These are phyloP conservation scores for Suillus subaureus DNA, from an alignment of 768 basidiomycete species.

Conservation along the genomic window DNA sequence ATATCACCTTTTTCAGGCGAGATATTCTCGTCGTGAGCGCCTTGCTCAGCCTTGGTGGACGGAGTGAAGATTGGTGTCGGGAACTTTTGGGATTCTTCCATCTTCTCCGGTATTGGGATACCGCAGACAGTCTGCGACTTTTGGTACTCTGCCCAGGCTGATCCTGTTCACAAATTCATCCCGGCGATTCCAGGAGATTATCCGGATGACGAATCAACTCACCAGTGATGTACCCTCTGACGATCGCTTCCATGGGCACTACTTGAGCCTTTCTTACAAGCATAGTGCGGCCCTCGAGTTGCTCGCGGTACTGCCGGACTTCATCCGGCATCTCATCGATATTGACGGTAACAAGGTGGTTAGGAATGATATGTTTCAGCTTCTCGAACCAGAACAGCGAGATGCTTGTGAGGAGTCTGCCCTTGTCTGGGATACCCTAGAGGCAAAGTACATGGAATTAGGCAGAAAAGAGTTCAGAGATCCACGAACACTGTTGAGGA, in stretches of 20 bases:
- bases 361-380: conserved; percentile 77
- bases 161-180: conserved; percentile 54
- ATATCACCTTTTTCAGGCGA: conserved; percentile 72
- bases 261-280: conserved; percentile 89
- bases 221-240: conserved; percentile 97
- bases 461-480: conserved; percentile 5
- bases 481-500: conserved; percentile 83
- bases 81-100: conserved; percentile 81
- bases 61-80: conserved; percentile 90
- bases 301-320: conserved; percentile 59
- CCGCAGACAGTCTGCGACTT: conserved; percentile 86
- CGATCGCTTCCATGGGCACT: conserved; percentile 92
- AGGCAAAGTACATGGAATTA: conserved; percentile 6
- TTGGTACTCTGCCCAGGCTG: conserved; percentile 95
- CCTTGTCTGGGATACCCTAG: conserved; percentile 95
- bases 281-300: conserved; percentile 86
- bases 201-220: conserved; percentile 17
- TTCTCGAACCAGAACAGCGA: conserved; percentile 96
- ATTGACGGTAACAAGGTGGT: conserved; percentile 83
- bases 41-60: conserved; percentile 94
- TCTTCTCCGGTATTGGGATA: conserved; percentile 74
- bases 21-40: conserved; percentile 95
- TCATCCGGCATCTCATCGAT: conserved; percentile 77
- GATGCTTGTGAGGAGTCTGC: conserved; percentile 83
- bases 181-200: background rate